Percentiles rank a stretch among this genome's conserved stretches.
Evolutionary conservation across 306 rosid species (phyloP).

Genomic region (Clitoria ternatea): DNA sequence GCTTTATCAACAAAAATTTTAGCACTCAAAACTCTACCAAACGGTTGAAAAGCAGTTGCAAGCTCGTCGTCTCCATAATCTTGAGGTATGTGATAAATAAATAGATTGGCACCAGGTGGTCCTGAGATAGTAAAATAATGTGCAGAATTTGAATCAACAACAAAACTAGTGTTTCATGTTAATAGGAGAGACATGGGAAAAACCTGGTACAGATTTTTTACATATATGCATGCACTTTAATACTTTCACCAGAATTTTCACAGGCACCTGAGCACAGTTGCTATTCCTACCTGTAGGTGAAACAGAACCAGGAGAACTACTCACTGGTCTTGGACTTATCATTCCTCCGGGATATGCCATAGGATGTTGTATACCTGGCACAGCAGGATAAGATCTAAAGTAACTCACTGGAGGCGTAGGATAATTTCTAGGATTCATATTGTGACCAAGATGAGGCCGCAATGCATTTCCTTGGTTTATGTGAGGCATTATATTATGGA

Average conservation of each 20-base stretch:
- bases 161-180: neutral
- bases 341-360: constrained; percentile 68
- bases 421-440: constrained; percentile 57
- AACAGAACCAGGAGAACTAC: constrained; percentile 57
- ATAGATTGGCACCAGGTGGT: constrained; percentile 89
- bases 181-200: neutral
- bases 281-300: constrained; percentile 42
- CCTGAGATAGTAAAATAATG: constrained; percentile 43
- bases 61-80: constrained; percentile 83
- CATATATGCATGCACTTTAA: neutral
- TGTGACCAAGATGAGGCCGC: constrained; percentile 56
- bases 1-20: constrained; percentile 90
- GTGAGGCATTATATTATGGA: constrained; percentile 60
- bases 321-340: constrained; percentile 51
- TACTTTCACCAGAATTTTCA: constrained; percentile 53
- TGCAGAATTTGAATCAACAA: constrained; percentile 25
- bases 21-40: constrained; percentile 84
- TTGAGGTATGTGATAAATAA: constrained; percentile 93
- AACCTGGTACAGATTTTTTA: neutral
- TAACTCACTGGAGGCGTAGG: constrained; percentile 56
- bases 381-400: constrained; percentile 62
- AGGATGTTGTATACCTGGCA: constrained; percentile 78
- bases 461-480: constrained; percentile 69
- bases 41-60: constrained; percentile 67
- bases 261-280: constrained; percentile 46